phyloP scores from a whole-genome alignment of 1,284 basidiomycete species.

The Mycena citricolor region DNA sequence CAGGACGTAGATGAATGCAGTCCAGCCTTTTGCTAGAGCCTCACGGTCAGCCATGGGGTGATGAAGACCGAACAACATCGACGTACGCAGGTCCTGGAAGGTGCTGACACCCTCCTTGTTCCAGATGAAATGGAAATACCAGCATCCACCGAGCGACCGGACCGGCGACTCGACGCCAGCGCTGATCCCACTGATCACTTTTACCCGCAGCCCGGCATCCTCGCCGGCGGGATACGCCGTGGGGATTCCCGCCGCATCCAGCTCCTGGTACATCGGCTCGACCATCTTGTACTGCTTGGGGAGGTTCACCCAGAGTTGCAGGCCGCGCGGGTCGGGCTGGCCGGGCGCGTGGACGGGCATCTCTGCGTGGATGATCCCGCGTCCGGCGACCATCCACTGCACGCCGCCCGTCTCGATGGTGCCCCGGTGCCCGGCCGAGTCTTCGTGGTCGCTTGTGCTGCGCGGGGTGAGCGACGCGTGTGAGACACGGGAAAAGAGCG shows the following conservation, averaged over 20 bases:
- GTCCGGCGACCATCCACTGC: constrained; percentile 88
- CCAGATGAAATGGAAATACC: constrained; percentile 87
- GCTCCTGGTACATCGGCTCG: constrained; percentile 78
- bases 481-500: constrained; percentile 11
- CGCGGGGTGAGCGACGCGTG: background rate
- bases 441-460: constrained; percentile 81
- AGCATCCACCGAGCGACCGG: constrained; percentile 86
- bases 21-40: constrained; percentile 74
- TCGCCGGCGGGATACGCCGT: constrained; percentile 70
- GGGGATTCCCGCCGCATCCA: constrained; percentile 66
- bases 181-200: constrained; percentile 87
- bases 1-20: constrained; percentile 77
- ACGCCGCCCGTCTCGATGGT: constrained; percentile 83
- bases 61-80: constrained; percentile 1
- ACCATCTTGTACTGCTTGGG: constrained; percentile 87
- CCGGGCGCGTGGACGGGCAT: constrained; percentile 82
- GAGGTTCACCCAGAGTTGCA: constrained; percentile 95
- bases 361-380: constrained; percentile 79
- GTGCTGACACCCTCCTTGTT: constrained; percentile 56
- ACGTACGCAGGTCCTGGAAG: constrained; percentile 84
- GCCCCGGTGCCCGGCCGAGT: constrained; percentile 87
- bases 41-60: no score
- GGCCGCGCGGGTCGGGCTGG: constrained; percentile 69
- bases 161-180: constrained; percentile 88
- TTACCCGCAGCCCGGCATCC: constrained; percentile 72